phyloP scores from a whole-genome alignment of 1,139 yeast species.

The Candida freyschussii region DNA sequence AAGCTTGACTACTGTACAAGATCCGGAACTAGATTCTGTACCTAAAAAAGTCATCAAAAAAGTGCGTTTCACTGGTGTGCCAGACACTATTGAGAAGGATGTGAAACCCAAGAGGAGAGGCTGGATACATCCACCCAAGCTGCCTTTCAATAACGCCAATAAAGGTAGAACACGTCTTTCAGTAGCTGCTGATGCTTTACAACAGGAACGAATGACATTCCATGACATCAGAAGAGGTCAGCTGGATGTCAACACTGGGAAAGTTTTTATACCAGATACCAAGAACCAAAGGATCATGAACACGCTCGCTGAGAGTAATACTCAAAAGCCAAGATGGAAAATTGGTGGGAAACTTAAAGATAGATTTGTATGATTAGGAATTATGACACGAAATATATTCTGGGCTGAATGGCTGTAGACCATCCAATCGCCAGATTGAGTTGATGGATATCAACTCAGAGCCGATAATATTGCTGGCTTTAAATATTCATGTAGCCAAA shows the following conservation, averaged over 20 bases:
- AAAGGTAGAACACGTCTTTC: slow-evolving; percentile 12
- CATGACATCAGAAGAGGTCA: slow-evolving; percentile 21
- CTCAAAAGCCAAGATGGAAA: slow-evolving; percentile 10
- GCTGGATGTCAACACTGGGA: slow-evolving; percentile 13
- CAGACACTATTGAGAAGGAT: slow-evolving; percentile 18
- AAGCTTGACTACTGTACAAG: slow-evolving; percentile 4
- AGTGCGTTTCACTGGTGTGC: slow-evolving; percentile 26
- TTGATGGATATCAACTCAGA: no score
- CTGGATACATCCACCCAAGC: slow-evolving; percentile 21
- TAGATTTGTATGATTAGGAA: slow-evolving; percentile 4
- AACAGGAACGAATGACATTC: slow-evolving; percentile 23
- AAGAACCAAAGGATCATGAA: slow-evolving; percentile 11
- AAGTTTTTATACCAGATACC: slow-evolving; percentile 14
- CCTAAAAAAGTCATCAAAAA: slow-evolving; percentile 16
- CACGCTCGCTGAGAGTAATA: slow-evolving; percentile 3
- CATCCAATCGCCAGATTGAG: no score
- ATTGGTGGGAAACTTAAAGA: slow-evolving; percentile 10
- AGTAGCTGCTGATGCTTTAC: slow-evolving; percentile 22
- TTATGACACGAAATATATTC: no score
- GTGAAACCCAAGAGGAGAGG: slow-evolving; percentile 20
- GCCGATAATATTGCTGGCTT: no score
- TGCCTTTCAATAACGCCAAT: slow-evolving; percentile 6
- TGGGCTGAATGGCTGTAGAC: no score
- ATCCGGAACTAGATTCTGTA: slow-evolving; percentile 1
- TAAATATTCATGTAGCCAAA: no score